Evolutionary conservation across 495 filamentous ascomycete species (phyloP).

Genomic region (Tuber borchii): DNA sequence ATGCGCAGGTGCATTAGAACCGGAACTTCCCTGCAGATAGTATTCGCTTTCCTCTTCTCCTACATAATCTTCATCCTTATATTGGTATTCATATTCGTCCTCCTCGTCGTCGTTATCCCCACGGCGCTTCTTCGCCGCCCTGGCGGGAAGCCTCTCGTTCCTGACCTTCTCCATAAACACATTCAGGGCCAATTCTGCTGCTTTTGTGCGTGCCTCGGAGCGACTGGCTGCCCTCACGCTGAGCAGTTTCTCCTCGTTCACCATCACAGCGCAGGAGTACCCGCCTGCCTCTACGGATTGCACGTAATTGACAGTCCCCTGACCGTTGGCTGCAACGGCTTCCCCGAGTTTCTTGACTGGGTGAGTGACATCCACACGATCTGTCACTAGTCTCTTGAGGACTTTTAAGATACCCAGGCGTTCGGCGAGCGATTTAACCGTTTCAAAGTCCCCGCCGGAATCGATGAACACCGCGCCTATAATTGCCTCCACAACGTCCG

Average conservation of each 20-base stretch:
- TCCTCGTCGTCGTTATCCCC: constrained; percentile 2
- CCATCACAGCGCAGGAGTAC: constrained; percentile 49
- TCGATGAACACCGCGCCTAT: constrained; percentile 85
- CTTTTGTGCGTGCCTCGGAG: constrained; percentile 55
- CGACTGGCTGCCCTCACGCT: constrained; percentile 47
- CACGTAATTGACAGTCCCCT: constrained; percentile 49
- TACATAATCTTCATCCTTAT: constrained; percentile 22
- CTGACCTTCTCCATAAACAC: constrained; percentile 52
- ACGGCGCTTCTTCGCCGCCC: background rate
- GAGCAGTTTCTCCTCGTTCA: constrained; percentile 49
- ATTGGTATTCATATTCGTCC: constrained; percentile 18
- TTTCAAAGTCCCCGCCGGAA: constrained; percentile 54
- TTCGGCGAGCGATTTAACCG: constrained; percentile 55
- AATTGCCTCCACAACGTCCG: constrained; percentile 74
- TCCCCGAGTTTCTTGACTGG: constrained; percentile 66
- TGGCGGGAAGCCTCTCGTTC: constrained; percentile 15
- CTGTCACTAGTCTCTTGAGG: constrained; percentile 55
- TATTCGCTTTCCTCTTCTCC: background rate
- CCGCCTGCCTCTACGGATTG: constrained; percentile 39
- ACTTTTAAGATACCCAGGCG: constrained; percentile 59
- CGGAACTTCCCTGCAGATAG: background rate
- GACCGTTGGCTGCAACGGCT: constrained; percentile 47
- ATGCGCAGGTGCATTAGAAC: background rate
- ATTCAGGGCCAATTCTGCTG: constrained; percentile 62
- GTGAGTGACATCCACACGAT: constrained; percentile 59